A percentile compares a stretch with the other conserved stretches of the same genome.
These are phyloP conservation scores for Clarireedia homoeocarpa DNA, from an alignment of 2,329 filamentous ascomycete genomes.

Conservation along the genomic window DNA sequence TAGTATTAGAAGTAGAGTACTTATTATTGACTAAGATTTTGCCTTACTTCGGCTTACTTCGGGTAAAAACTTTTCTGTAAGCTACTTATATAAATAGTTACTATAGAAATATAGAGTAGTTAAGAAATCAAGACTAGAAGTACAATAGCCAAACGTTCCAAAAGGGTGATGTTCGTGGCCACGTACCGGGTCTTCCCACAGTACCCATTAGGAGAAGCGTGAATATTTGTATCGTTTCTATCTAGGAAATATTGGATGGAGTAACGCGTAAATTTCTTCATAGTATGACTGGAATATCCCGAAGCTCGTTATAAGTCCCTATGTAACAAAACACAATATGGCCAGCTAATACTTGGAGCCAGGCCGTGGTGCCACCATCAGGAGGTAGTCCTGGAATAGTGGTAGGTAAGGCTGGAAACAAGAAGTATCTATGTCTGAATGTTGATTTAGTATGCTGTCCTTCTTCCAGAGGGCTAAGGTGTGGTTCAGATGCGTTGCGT, in stretches of 20 bases:
- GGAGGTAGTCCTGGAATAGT: background rate
- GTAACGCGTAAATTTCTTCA: background rate
- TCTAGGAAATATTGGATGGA: background rate
- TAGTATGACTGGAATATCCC: slow-evolving; percentile 28
- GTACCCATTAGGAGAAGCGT: background rate
- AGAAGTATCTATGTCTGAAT: background rate
- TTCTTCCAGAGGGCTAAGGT: background rate
- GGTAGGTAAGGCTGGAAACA: background rate
- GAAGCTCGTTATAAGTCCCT: slow-evolving; percentile 30
- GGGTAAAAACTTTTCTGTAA: no score
- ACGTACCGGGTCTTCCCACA: no score
- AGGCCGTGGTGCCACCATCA: slow-evolving; percentile 8
- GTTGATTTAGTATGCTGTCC: background rate
- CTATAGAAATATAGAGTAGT: no score
- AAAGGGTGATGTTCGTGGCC: no score
- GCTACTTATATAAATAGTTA: no score
- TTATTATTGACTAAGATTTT: no score
- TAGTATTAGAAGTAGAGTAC: no score
- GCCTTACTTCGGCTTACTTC: no score
- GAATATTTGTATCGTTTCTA: background rate
- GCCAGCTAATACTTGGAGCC: slow-evolving; percentile 25
- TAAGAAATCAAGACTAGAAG: no score
- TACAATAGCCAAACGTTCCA: no score
- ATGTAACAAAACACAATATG: slow-evolving; percentile 26
- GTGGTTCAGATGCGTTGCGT: background rate